Conservation (phyloP, 345 rosid species). For the Physaria fendleri region DNA sequence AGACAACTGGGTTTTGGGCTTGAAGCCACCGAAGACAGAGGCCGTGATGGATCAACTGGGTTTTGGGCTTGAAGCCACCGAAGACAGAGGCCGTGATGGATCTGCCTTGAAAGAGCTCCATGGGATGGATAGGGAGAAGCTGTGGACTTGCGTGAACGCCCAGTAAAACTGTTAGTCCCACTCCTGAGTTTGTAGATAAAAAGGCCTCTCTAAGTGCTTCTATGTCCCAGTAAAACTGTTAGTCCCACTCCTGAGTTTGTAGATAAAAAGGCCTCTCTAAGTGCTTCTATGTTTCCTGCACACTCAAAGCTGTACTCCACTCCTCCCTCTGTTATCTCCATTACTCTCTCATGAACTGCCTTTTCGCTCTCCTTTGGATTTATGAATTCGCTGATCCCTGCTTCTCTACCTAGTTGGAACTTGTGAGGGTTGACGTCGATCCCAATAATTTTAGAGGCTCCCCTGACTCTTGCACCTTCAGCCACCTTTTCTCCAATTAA, state of each 20-base stretch:
- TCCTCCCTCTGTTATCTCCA: conserved; percentile 45
- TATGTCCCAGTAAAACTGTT: too few species aligned
- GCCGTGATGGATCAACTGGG: conserved; percentile 37
- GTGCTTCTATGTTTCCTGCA: conserved; percentile 34
- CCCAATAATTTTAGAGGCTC: conserved; percentile 58
- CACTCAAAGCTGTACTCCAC: conserved; percentile 68
- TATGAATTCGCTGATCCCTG: conserved; percentile 58
- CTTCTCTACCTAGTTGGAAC: conserved; percentile 29
- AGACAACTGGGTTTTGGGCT: conserved; percentile 46
- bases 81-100: conserved; percentile 35
- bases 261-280: conserved; percentile 44
- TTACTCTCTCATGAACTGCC: conserved; percentile 31
- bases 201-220: conserved; percentile 43
- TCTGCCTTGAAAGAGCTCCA: conserved; percentile 52
- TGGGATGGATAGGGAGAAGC: conserved; percentile 16
- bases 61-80: conserved; percentile 57
- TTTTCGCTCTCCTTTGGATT: conserved; percentile 42
- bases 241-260: conserved; percentile 51
- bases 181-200: conserved; percentile 44
- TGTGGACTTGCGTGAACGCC: conserved; percentile 20
- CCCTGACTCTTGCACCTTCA: conserved; percentile 49
- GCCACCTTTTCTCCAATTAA: conserved; percentile 33
- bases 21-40: conserved; percentile 58
- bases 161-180: conserved; percentile 40
- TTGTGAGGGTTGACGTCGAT: conserved; percentile 46